These are phyloP conservation scores for Pelargonium cotyledonis DNA, from an alignment of 441 rosid species.

Conservation along the genomic window DNA sequence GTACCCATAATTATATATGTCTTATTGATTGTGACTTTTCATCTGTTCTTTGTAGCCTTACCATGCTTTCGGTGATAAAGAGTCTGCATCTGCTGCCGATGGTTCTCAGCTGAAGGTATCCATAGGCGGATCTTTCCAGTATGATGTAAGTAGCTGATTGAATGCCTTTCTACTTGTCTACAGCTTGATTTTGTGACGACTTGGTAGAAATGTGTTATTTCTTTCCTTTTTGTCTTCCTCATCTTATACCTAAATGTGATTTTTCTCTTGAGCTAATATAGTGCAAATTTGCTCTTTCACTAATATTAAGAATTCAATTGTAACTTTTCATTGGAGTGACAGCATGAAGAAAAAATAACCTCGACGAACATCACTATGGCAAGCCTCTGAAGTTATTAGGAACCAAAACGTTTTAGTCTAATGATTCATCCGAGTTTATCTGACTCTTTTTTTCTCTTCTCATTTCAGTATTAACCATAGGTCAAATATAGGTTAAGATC, in stretches of 20 bases:
- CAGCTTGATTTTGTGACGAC: too few relatives aligned
- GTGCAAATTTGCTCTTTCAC: conserved; percentile 1
- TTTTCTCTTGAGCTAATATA: too few relatives aligned
- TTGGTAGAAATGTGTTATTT: background rate
- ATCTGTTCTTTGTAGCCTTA: conserved; percentile 24
- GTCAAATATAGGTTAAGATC: background rate
- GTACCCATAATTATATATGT: too few relatives aligned
- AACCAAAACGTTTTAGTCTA: background rate
- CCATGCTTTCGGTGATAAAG: conserved; percentile 30
- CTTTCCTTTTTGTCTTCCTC: too few relatives aligned
- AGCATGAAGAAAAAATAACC: background rate
- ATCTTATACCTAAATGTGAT: too few relatives aligned
- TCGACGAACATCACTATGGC: background rate
- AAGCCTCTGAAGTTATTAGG: background rate
- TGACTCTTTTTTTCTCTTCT: too few relatives aligned
- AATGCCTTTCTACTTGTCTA: background rate
- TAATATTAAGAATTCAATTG: background rate
- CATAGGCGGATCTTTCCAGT: conserved; percentile 32
- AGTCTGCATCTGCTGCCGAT: conserved; percentile 40
- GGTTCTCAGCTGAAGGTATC: conserved; percentile 40
- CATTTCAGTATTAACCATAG: background rate
- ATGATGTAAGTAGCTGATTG: conserved; percentile 34
- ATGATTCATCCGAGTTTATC: background rate
- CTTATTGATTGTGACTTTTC: background rate
- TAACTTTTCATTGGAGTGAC: background rate